These are phyloP conservation scores for Podila horticola DNA, from an alignment of 192 early-diverging fungal species.

Conservation along the genomic window DNA sequence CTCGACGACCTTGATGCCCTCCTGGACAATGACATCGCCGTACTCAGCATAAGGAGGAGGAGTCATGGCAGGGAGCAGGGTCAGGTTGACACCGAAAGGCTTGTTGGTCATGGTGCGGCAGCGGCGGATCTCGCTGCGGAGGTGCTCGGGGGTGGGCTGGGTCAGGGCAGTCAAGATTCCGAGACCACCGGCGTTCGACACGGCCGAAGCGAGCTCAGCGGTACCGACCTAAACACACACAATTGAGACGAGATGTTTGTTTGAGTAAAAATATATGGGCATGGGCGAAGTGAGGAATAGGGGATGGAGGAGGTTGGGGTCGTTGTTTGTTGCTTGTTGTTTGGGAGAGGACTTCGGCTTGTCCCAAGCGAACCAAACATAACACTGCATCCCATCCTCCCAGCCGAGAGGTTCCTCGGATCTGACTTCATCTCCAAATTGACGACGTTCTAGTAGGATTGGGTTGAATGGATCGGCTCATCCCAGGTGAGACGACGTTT, in stretches of 20 bases:
- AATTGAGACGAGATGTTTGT: too few species aligned
- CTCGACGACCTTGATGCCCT: conserved; percentile 84
- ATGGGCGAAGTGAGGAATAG: too few species aligned
- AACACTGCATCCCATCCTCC: too few species aligned
- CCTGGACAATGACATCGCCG: conserved; percentile 75
- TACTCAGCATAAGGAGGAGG: conserved; percentile 86
- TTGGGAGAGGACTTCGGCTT: too few species aligned
- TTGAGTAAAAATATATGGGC: too few species aligned
- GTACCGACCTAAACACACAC: conserved; percentile 47
- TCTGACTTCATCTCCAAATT: too few species aligned
- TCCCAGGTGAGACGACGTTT: too few species aligned
- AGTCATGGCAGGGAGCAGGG: conserved; percentile 80
- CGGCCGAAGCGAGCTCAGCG: conserved; percentile 69
- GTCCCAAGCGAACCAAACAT: too few species aligned
- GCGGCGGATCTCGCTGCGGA: conserved; percentile 77
- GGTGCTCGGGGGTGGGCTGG: conserved; percentile 80
- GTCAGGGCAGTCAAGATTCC: conserved; percentile 80
- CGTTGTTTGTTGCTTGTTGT: too few species aligned
- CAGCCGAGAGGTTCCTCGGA: too few species aligned
- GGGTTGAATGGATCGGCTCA: too few species aligned
- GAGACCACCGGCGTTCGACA: conserved; percentile 84
- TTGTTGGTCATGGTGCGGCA: conserved; percentile 80
- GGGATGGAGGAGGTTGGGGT: neutral
- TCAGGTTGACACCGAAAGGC: conserved; percentile 87
- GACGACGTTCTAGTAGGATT: too few species aligned